phyloP scores from a whole-genome alignment of 305 asterid species.

The Nicotiana rustica region DNA sequence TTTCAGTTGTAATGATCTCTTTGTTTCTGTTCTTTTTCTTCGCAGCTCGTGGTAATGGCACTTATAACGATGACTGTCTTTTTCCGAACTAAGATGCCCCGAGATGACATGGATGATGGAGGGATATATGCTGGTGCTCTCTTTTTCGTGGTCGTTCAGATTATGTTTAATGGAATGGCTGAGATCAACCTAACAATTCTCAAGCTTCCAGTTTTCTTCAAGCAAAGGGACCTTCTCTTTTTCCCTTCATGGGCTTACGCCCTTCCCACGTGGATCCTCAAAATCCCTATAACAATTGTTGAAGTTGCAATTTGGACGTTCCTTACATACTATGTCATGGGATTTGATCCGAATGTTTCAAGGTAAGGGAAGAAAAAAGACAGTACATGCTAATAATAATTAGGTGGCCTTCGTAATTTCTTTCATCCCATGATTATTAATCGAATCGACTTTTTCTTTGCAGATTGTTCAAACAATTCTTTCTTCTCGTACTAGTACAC shows the following conservation, averaged over 20 bases:
- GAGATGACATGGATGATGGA: conserved; percentile 32
- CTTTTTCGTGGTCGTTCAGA: conserved; percentile 32
- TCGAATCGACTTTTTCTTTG: not conserved
- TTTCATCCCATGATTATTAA: not conserved
- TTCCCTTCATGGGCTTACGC: conserved; percentile 37
- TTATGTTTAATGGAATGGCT: conserved; percentile 37
- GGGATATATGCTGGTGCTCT: conserved; percentile 36
- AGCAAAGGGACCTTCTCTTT: conserved; percentile 38
- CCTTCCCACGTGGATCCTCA: conserved; percentile 35
- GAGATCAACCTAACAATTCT: conserved; percentile 32
- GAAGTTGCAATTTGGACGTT: conserved; percentile 30
- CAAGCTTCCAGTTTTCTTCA: conserved; percentile 37
- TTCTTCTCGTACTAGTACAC: conserved; percentile 51
- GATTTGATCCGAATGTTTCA: conserved; percentile 32
- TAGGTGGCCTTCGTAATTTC: not conserved
- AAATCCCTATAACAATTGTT: conserved; percentile 34
- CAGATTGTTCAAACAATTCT: conserved; percentile 66
- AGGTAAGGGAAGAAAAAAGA: conserved; percentile 25
- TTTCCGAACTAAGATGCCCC: conserved; percentile 31
- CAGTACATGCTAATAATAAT: not conserved
- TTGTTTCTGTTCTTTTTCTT: not conserved
- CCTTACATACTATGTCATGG: conserved; percentile 33
- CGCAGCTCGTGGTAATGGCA: conserved; percentile 30
- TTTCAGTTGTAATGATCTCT: not conserved
- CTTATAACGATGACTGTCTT: conserved; percentile 26